Base-by-base conservation (phyloP, 2,329 filamentous ascomycete genomes). In the Aspergillus neoniger region DNA sequence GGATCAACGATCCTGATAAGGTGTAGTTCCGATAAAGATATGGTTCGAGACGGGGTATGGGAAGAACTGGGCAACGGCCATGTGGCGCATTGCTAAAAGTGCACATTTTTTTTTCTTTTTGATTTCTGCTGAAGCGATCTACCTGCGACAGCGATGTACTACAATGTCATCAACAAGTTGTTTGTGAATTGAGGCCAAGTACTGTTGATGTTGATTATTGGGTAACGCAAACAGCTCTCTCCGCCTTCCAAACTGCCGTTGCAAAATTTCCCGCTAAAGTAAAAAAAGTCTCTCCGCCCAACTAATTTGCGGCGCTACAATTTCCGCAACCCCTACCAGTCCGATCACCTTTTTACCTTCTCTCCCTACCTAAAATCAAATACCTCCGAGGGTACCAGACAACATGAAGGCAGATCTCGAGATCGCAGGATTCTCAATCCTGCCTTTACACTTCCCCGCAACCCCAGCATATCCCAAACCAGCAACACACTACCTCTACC, bases 401-500 rank as follows among this genome's bases (percentile, higher is more conserved):
- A 74, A 62, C 63, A 80, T 80, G 76, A 73, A 73, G 50, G 75
- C 68, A 64, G 62, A 68, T 58, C 62, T 76, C 70, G 67, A 78
- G 69, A 76, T 87, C 71, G 73, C 80, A 75, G 88, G 87, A 64
- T 96, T 92, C 71, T 82, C 83, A 14, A 79, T 90, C 58, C 83
- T 96, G 1, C 86, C 90, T 0, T 79, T 96, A 17, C 82, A 83
- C 15, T 83, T 94, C 51, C 86, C 88, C 4, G 73, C 86, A 15
- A 76, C 84, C n/a, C 78, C 87, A 1, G 85, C 89, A 1, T 90
- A 84, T 60, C 84, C 87, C 23, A 77, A 82, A 44, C 76, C 83
- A 47, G 83, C 87, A 60, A 86, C 86, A 53, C 95, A 98, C 79
- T 91, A 93, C 77, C 81, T 98, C 70, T 96, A 96, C 79, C 79